Percentiles rank a stretch among this genome's conserved stretches.
These are phyloP conservation scores for Aspergillus latus DNA, from an alignment of 2,329 filamentous ascomycete genomes.

Conservation along the genomic window DNA sequence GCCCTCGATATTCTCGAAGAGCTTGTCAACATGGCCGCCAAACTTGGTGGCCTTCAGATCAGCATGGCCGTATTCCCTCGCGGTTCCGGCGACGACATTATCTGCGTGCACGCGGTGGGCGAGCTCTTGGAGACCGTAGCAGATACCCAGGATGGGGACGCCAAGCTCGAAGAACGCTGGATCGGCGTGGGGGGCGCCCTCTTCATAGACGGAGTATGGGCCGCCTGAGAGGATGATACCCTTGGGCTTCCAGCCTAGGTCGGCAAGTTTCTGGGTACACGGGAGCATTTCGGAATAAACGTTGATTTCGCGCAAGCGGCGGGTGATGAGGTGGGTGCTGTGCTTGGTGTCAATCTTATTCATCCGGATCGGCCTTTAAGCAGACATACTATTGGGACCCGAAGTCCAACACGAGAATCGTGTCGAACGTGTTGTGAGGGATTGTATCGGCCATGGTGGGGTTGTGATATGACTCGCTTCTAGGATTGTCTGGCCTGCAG, in stretches of 20 bases:
- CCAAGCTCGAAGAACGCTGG: constrained; percentile 75
- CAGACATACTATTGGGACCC: constrained; percentile 42
- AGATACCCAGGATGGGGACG: constrained; percentile 62
- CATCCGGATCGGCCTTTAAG: not conserved
- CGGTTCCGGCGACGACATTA: constrained; percentile 67
- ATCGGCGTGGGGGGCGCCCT: constrained; percentile 75
- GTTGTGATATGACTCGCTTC: not conserved
- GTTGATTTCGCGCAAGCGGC: constrained; percentile 69
- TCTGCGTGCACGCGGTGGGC: constrained; percentile 66
- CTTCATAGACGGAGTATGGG: constrained; percentile 77
- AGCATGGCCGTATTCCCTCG: constrained; percentile 71
- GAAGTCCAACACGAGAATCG: constrained; percentile 71
- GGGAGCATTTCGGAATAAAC: constrained; percentile 87
- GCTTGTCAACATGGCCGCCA: constrained; percentile 64
- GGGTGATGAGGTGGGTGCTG: constrained; percentile 23
- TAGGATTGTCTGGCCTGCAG: not conserved
- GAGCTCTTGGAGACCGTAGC: constrained; percentile 68
- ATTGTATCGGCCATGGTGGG: constrained; percentile 19
- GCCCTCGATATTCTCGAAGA: constrained; percentile 75
- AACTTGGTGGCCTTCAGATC: constrained; percentile 62
- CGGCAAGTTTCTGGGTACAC: constrained; percentile 76
- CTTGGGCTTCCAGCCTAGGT: constrained; percentile 75
- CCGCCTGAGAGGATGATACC: constrained; percentile 61
- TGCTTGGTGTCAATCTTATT: constrained; percentile 1
- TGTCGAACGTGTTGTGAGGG: constrained; percentile 52